Base-by-base conservation (phyloP, 768 basidiomycete species). In the Coprinopsis cinerea region DNA sequence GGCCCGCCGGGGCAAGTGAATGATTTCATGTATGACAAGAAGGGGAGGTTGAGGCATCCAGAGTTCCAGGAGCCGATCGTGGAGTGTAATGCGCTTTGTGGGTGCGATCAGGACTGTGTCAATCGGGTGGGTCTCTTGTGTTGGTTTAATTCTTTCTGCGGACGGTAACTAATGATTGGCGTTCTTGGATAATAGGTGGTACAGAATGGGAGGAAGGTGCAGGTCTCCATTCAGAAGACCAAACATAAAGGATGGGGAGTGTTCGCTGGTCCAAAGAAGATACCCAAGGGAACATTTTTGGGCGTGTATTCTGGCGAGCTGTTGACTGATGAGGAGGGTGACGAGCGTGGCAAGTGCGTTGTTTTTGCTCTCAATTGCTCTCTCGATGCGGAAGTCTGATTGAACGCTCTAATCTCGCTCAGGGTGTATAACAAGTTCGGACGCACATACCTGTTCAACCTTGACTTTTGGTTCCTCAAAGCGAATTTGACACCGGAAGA, bases 231-330 rank as follows among this genome's bases (percentile, higher is more conserved):
- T 28, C 72, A 74, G 44, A 85, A 86, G 62, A 94, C 92, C 0
- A 54, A 61, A 34, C 62, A 78, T 36, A 94, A 92, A 64, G 92
- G 92, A 35, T 95, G 92, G 92, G 92, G 92, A 27, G 77, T 94
- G 2, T 85, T 88, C 60, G 81, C 80, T 30, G 79, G 77, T 17
- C 58, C 69, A 2, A 81, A 76, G 57, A 80, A 73, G 55, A 92
- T 94, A 24, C 75, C 75, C 0, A 65, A 63, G 34, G 84, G 89
- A 2, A 78, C 82, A 0, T 94, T 83, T 59, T 63, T 96, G 34
- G 92, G 92, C 1, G 74, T 92, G 2, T 96, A 96, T 61, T 71
- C 91, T 1, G 92, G 92, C 1, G 92, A 96, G 60, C 65, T 92
- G 9, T 57, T 96, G 17, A 82, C 79, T 0, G 85, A 89, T 47